Evolutionary conservation across 2,329 filamentous ascomycete species (phyloP).

Genomic region (Aspergillus costaricaensis): DNA sequence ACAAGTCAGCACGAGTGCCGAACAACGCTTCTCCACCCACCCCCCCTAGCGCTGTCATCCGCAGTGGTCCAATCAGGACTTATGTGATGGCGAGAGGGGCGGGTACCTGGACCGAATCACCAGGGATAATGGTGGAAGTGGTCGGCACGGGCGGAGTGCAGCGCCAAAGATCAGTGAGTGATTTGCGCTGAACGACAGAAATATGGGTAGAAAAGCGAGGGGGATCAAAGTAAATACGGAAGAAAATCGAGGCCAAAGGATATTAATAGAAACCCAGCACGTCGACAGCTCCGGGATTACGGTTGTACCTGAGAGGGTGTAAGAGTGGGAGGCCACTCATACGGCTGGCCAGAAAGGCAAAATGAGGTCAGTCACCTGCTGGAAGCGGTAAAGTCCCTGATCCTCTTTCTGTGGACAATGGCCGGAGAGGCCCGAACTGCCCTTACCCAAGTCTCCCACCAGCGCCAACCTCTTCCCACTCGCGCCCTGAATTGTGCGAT

Average conservation of each 20-base stretch:
- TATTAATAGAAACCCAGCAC: constrained; percentile 1
- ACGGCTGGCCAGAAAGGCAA: neutral
- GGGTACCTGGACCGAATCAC: constrained; percentile 24
- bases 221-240: neutral
- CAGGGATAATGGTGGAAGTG: constrained; percentile 3
- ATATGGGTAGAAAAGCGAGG: neutral
- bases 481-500: neutral
- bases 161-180: neutral
- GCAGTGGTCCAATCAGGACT: constrained; percentile 6
- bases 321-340: constrained; percentile 1
- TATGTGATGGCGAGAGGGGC: constrained; percentile 9
- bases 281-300: neutral
- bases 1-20: constrained; percentile 16
- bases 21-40: constrained; percentile 15
- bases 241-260: neutral
- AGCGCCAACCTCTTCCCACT: neutral
- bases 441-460: neutral
- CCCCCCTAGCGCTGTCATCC: constrained; percentile 21
- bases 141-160: constrained; percentile 16
- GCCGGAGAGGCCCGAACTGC: neutral
- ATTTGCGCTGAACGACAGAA: neutral
- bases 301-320: neutral
- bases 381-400: neutral
- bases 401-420: neutral
- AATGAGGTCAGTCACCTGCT: neutral